phyloP scores from a whole-genome alignment of 2,329 filamentous ascomycete genomes.

The Colletotrichum phormii region DNA sequence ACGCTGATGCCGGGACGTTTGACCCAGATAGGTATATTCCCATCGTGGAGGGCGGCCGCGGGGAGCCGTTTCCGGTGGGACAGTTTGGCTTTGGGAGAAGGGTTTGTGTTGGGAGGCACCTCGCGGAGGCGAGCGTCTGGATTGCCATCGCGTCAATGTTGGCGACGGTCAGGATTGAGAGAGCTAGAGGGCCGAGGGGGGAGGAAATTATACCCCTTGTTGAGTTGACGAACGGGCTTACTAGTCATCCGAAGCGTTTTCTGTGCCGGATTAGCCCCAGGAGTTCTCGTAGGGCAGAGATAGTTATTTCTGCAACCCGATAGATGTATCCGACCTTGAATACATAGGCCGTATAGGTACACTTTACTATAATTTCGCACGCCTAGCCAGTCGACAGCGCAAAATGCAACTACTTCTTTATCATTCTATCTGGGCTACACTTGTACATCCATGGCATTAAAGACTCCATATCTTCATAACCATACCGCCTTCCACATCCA shows the following conservation, averaged over 20 bases:
- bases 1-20: conserved; percentile 55
- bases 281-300: not conserved
- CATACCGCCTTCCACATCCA: too few species aligned
- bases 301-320: not conserved
- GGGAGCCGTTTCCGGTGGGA: conserved; percentile 58
- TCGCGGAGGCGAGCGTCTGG: conserved; percentile 62
- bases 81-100: conserved; percentile 57
- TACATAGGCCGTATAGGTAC: too few species aligned
- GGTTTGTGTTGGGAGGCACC: conserved; percentile 58
- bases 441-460: too few species aligned
- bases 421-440: too few species aligned
- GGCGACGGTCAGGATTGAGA: conserved; percentile 49
- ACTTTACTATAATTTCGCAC: not conserved
- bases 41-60: conserved; percentile 43
- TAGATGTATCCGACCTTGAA: not conserved
- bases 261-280: not conserved
- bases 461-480: too few species aligned
- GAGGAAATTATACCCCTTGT: conserved; percentile 27
- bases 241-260: conserved; percentile 9
- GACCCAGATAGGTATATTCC: conserved; percentile 59
- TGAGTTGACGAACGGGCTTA: conserved; percentile 24
- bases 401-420: too few species aligned
- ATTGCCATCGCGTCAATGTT: conserved; percentile 54
- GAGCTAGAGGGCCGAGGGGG: conserved; percentile 46
- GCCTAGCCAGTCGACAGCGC: not conserved